phyloP scores from a whole-genome alignment of 345 rosid species.

The Syzygium jambos region DNA sequence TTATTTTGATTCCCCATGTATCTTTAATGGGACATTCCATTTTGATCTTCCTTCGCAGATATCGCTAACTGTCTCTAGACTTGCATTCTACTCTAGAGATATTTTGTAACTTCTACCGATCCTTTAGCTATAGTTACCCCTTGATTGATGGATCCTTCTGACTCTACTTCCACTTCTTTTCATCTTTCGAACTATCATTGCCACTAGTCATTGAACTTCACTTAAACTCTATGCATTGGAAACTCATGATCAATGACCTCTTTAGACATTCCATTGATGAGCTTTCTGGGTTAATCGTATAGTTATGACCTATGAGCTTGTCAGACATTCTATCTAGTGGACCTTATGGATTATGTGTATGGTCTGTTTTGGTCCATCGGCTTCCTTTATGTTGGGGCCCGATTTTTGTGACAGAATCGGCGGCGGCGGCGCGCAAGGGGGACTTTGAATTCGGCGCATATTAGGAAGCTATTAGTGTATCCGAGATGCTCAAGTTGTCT shows the following conservation, averaged over 20 bases:
- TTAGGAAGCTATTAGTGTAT: neutral
- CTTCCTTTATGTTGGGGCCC: neutral
- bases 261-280: neutral
- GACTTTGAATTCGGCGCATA: neutral
- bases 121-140: neutral
- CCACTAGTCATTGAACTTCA: neutral
- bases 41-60: neutral
- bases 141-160: neutral
- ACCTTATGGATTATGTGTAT: neutral
- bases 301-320: neutral
- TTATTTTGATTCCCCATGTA: neutral
- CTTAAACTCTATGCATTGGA: neutral
- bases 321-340: neutral
- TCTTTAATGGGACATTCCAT: neutral
- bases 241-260: neutral
- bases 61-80: neutral
- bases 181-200: rapidly evolving
- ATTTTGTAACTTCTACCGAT: neutral
- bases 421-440: neutral
- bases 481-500: neutral
- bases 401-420: neutral
- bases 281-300: neutral
- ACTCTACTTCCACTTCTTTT: neutral
- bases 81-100: neutral
- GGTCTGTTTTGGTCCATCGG: neutral